These are phyloP conservation scores for Litchi chinensis DNA, from an alignment of 345 rosid species.

Conservation along the genomic window DNA sequence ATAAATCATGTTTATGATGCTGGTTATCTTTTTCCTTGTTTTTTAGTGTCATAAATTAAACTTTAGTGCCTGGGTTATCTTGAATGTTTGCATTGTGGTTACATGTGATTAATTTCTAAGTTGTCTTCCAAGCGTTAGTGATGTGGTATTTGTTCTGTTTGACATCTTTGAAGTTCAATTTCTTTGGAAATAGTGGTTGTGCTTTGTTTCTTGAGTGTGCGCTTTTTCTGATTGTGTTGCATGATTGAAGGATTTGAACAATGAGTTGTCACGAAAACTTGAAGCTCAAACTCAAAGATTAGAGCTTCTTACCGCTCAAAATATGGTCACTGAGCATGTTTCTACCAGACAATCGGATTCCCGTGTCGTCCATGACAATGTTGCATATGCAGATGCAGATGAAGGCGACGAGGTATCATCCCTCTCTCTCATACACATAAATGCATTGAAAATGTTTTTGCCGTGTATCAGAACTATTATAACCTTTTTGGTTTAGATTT, in stretches of 20 bases:
- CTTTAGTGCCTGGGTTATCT: not conserved
- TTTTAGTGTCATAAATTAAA: not conserved
- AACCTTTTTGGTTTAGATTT: not conserved
- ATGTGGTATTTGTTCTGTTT: not conserved
- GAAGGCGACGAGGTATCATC: slow-evolving; percentile 95
- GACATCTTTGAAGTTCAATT: not conserved
- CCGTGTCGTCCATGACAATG: slow-evolving; percentile 46
- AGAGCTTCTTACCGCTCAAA: slow-evolving; percentile 88
- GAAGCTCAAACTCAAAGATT: slow-evolving; percentile 93
- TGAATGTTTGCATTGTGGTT: slow-evolving; percentile 1
- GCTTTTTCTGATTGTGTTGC: slow-evolving; percentile 3
- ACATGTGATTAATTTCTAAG: not conserved
- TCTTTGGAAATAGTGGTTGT: not conserved
- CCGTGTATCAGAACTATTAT: not conserved
- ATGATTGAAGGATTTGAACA: slow-evolving; percentile 72
- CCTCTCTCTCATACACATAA: slow-evolving; percentile 13
- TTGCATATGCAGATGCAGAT: slow-evolving; percentile 89
- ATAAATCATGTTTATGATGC: slow-evolving; percentile 1
- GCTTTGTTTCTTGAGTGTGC: not conserved
- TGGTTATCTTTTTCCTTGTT: not conserved
- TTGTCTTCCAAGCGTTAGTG: not conserved
- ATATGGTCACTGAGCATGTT: slow-evolving; percentile 56
- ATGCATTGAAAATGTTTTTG: not conserved
- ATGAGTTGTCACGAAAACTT: slow-evolving; percentile 80
- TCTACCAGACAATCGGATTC: slow-evolving; percentile 58